A percentile compares a stretch with the other conserved stretches of the same genome.
These are phyloP conservation scores for Moricandia moricandioides DNA, from an alignment of 345 rosid species.

Conservation along the genomic window DNA sequence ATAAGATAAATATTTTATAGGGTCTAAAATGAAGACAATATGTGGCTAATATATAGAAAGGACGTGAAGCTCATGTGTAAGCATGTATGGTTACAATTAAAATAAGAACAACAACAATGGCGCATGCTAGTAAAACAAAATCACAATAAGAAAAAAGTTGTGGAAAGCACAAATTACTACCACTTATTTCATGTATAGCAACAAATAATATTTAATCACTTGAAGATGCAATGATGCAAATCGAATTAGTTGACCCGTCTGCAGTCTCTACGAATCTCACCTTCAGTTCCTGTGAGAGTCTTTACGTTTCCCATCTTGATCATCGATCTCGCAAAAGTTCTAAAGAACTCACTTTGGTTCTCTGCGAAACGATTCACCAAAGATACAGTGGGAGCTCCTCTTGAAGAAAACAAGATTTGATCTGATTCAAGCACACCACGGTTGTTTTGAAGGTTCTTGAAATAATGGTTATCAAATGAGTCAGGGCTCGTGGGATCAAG, in stretches of 20 bases:
- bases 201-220: not conserved
- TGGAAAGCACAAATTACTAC: not conserved
- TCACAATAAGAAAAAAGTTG: not conserved
- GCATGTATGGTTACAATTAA: not conserved
- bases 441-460: constrained; percentile 44
- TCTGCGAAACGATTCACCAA: constrained; percentile 47
- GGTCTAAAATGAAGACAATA: not conserved
- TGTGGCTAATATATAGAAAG: not conserved
- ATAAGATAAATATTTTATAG: too few relatives aligned
- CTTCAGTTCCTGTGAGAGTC: constrained; percentile 46
- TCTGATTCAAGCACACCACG: constrained; percentile 66
- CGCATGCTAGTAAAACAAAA: constrained; percentile 5
- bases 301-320: constrained; percentile 54
- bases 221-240: not conserved
- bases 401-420: constrained; percentile 52
- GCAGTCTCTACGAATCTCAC: constrained; percentile 54
- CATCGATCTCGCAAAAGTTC: constrained; percentile 54
- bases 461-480: constrained; percentile 61
- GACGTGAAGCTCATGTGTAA: not conserved
- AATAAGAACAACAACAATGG: not conserved
- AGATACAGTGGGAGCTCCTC: constrained; percentile 48
- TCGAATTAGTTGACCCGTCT: constrained; percentile 34
- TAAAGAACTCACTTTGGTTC: constrained; percentile 34
- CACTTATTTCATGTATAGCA: constrained; percentile 6
- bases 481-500: constrained; percentile 46